A percentile compares a stretch with the other conserved stretches of the same genome.
Evolutionary conservation across 2,329 filamentous ascomycete genomes (phyloP).

Genomic region (Dissoconium aciculare): DNA sequence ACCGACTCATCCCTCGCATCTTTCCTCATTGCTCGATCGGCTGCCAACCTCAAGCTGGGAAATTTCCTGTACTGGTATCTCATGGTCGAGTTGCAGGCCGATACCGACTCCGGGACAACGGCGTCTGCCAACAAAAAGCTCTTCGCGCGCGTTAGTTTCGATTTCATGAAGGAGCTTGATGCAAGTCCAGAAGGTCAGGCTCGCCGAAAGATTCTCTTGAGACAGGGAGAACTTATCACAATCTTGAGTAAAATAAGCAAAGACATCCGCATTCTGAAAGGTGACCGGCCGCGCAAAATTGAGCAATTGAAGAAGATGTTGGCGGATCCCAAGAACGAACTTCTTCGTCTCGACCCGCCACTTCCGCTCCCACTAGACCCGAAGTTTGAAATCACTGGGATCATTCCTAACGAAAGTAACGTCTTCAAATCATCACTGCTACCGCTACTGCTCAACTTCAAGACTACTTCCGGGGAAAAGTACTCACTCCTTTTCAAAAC

Average conservation of each 20-base stretch:
- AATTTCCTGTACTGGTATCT: slow-evolving; percentile 98
- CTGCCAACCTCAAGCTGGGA: slow-evolving; percentile 74
- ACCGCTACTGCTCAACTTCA: slow-evolving; percentile 82
- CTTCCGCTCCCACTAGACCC: slow-evolving; percentile 82
- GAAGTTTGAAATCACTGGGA: slow-evolving; percentile 59
- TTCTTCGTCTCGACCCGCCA: slow-evolving; percentile 68
- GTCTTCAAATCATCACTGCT: slow-evolving; percentile 94
- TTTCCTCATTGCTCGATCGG: slow-evolving; percentile 78
- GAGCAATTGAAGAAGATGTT: slow-evolving; percentile 74
- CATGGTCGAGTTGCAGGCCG: slow-evolving; percentile 83
- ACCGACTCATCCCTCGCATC: slow-evolving; percentile 71
- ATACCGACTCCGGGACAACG: slow-evolving; percentile 48
- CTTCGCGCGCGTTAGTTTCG: slow-evolving; percentile 84
- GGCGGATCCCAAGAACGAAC: slow-evolving; percentile 78
- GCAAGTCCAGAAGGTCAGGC: slow-evolving; percentile 55
- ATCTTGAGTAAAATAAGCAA: slow-evolving; percentile 78
- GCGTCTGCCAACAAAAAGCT: slow-evolving; percentile 54
- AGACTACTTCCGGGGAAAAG: slow-evolving; percentile 56
- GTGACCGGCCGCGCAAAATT: slow-evolving; percentile 64
- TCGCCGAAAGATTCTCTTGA: slow-evolving; percentile 58
- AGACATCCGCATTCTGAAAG: slow-evolving; percentile 68
- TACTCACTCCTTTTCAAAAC: slow-evolving; percentile 97
- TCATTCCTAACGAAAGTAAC: slow-evolving; percentile 67
- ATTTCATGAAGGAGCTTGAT: slow-evolving; percentile 84
- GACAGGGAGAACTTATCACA: slow-evolving; percentile 80